phyloP scores from a whole-genome alignment of 345 rosid species.

The Arabis hirsuta region DNA sequence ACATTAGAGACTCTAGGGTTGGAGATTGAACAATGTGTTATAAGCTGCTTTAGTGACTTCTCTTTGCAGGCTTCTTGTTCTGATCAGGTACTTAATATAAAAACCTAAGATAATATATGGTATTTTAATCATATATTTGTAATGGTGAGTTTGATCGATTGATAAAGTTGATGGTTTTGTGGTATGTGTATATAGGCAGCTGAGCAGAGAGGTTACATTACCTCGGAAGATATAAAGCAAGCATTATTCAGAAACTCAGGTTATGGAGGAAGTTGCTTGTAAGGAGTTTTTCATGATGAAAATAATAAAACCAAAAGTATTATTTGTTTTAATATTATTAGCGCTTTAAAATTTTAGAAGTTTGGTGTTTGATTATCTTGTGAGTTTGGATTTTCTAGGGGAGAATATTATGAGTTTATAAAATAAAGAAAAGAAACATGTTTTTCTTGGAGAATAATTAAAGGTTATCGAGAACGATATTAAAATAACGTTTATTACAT shows the following conservation, averaged over 20 bases:
- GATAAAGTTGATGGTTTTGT: background rate
- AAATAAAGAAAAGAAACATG: slow-evolving; percentile 13
- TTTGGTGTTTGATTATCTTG: slow-evolving; percentile 23
- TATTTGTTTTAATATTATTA: slow-evolving; percentile 23
- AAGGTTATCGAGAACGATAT: background rate
- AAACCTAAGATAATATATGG: background rate
- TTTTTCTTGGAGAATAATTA: background rate
- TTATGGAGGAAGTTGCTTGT: slow-evolving; percentile 90
- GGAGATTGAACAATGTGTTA: slow-evolving; percentile 90
- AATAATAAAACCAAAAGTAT: slow-evolving; percentile 15
- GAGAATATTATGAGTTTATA: slow-evolving; percentile 32
- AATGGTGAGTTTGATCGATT: slow-evolving; percentile 5
- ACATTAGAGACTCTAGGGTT: slow-evolving; percentile 84
- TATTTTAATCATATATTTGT: background rate
- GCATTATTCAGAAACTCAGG: slow-evolving; percentile 89
- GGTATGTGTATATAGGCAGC: slow-evolving; percentile 43
- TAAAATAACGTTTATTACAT: no score
- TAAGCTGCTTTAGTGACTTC: slow-evolving; percentile 90
- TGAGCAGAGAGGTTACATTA: slow-evolving; percentile 56
- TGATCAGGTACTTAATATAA: slow-evolving; percentile 50
- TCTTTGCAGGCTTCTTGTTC: slow-evolving; percentile 94
- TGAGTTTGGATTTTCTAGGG: slow-evolving; percentile 19
- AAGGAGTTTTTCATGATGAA: slow-evolving; percentile 7
- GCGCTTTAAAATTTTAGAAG: slow-evolving; percentile 4
- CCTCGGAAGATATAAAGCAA: slow-evolving; percentile 86